These are phyloP conservation scores for Mitragyna speciosa DNA, from an alignment of 257 asterid species.

Conservation along the genomic window DNA sequence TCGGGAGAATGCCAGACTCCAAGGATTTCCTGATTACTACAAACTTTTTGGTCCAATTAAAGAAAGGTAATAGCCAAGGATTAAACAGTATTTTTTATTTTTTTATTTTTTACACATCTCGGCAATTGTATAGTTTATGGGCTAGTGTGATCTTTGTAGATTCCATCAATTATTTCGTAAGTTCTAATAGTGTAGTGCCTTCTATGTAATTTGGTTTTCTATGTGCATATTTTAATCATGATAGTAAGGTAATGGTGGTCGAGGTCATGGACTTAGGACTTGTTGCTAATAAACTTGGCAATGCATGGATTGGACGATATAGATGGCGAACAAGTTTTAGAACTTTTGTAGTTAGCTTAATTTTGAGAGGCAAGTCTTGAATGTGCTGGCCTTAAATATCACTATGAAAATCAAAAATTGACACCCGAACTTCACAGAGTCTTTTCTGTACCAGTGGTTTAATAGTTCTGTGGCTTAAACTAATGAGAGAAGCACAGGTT, in stretches of 20 bases:
- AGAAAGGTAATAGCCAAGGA: conserved; percentile 47
- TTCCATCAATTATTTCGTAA: neutral
- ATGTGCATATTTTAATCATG: neutral
- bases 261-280: neutral
- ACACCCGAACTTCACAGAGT: neutral
- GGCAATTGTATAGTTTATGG: neutral
- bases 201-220: neutral
- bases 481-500: too few relatives aligned
- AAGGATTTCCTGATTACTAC: conserved; percentile 89
- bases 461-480: too few relatives aligned
- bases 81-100: neutral
- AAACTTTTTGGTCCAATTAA: conserved; percentile 67
- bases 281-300: neutral
- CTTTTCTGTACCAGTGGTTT: too few relatives aligned
- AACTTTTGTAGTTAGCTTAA: neutral
- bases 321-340: neutral
- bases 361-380: too few relatives aligned
- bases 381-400: neutral
- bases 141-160: neutral
- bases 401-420: neutral
- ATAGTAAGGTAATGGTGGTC: neutral
- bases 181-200: neutral
- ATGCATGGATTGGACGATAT: neutral
- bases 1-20: conserved; percentile 88
- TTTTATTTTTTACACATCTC: neutral